Base-by-base conservation (phyloP, 2,329 filamentous ascomycete genomes). In the Pleurostoma richardsiae region DNA sequence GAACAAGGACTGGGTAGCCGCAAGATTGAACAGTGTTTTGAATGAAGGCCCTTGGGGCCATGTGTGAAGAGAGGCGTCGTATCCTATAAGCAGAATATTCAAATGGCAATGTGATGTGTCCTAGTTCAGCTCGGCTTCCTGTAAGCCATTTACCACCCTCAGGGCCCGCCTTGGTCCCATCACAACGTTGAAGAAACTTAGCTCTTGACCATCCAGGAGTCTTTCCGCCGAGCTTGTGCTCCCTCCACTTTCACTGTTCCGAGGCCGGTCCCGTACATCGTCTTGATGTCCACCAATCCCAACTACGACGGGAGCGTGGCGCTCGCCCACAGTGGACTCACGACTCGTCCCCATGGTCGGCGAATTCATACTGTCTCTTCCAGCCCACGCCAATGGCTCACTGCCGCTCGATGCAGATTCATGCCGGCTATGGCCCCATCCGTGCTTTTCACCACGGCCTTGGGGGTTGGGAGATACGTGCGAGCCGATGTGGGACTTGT, bases 121-220 rank as follows among this genome's bases (percentile, higher is more conserved):
- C 30, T 36, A 45, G 8, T 47, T 46, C 29, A 42, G 42, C 44
- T 55, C 49, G 28, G 49, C 53, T 29, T 55, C 57, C 46, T 61
- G 59, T 38, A 63, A 42, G 11, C 61, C 60, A 48, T 86, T 86
- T 26, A 85, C 79, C 41, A 85, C 80, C 61, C 80, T 70, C 65
- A 86, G 65, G 59, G 80, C 85, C 61, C 82, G 69, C 61, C 81
- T 73, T 29, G 82, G 82, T 57, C 82, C 82, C 59, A 85, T 56
- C 56, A 85, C 59, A 36, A 84, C 80, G 43, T 76, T 82, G 61
- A 84, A 78, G 60, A 86, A 87, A 40, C 73, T 82, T 47, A 82
- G 82, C 58, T 86, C 82, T 46, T 55, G 57, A 7, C 67, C 68
- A 27, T 71, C 66, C 29, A 70, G 51, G 51, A 70, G 51, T 5